Evolutionary conservation across 805 yeast genomes (phyloP), one percentile per base, ranked within the genome.

Genomic region (Wickerhamiella parazyma): DNA sequence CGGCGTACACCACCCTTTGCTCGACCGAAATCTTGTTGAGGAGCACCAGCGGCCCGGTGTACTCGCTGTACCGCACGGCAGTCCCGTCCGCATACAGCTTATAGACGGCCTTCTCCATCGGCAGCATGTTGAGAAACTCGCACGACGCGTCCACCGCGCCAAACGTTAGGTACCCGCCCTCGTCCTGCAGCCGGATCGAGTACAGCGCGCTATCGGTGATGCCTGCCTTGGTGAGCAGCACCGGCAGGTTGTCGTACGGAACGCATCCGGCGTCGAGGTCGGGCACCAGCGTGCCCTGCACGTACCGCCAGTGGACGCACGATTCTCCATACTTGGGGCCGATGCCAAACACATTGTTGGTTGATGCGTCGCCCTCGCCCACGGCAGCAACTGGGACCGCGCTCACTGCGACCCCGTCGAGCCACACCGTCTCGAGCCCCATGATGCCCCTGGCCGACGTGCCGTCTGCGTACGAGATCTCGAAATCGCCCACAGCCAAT

Each of bases 371-470:
- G 58, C 55, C 75, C 75, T 4, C n/a, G n/a, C n/a, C n/a, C n/a
- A 81, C 89, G 17, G 85, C 75, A 2, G 91, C 95, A 58, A 85
- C 70, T 8, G 26, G 36, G 7, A 38, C 50, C 41, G 64, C 59
- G 0, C 64, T 48, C 8, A 79, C 63, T 2, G 66, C 60, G 11
- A 68, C 57, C 43, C 66, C 70, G 38, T 72, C 71, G 41, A 80
- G 49, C 1, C 49, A 48, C 3, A 83, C 66, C 36, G 62, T 60
- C 52, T 82, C 94, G 41, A 65, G 58, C 10, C 80, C 91, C 74
- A 76, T 76, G 24, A 46, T 52, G 9, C 83, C 83, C 16, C 53
- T 51, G 5, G 78, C 79, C 7, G 36, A 25, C 11, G 46, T 33
- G 29, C 36, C 31, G 18, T 44, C 46, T 22, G 38, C 42, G 14